Percentiles rank a stretch among this genome's conserved stretches.
Evolutionary conservation across 2,329 filamentous ascomycete genomes (phyloP).

Genomic region (Ophiostoma tasmaniense): DNA sequence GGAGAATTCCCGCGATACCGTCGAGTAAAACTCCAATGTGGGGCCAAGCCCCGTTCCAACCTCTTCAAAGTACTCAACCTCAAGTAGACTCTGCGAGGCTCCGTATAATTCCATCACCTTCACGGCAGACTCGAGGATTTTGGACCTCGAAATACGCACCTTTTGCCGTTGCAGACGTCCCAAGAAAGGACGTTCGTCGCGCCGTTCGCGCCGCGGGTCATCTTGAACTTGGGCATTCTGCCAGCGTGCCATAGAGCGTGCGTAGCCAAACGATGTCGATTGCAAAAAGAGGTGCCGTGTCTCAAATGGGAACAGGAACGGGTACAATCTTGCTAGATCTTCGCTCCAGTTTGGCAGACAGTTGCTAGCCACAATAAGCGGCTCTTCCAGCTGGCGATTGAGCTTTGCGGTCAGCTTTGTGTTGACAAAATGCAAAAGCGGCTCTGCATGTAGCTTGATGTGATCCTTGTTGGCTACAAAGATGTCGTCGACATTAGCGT

Average conservation of each 20-base stretch:
- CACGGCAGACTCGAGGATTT: conserved; percentile 90
- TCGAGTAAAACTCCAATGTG: conserved; percentile 95
- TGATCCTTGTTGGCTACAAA: conserved; percentile 66
- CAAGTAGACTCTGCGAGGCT: conserved; percentile 87
- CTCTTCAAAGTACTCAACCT: conserved; percentile 98
- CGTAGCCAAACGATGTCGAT: conserved; percentile 96
- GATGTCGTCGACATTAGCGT: conserved; percentile 87
- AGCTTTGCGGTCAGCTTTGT: conserved; percentile 97
- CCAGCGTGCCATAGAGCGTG: conserved; percentile 94
- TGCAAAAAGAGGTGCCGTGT: conserved; percentile 94
- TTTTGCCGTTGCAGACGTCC: conserved; percentile 91
- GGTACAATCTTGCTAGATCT: conserved; percentile 84
- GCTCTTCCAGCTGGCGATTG: conserved; percentile 93
- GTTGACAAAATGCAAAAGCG: conserved; percentile 91
- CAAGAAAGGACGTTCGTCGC: conserved; percentile 84
- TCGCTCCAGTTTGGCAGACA: conserved; percentile 95
- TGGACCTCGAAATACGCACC: conserved; percentile 90
- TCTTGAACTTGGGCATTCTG: conserved; percentile 80
- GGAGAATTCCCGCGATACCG: conserved; percentile 91
- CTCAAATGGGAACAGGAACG: conserved; percentile 96
- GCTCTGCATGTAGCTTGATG: conserved; percentile 67
- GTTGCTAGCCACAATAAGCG: conserved; percentile 91
- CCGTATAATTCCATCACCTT: conserved; percentile 99
- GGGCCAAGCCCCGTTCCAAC: conserved; percentile 93
- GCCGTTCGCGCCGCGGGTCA: conserved; percentile 71